These are phyloP conservation scores for Adansonia digitata DNA, from an alignment of 345 rosid species.

Conservation along the genomic window DNA sequence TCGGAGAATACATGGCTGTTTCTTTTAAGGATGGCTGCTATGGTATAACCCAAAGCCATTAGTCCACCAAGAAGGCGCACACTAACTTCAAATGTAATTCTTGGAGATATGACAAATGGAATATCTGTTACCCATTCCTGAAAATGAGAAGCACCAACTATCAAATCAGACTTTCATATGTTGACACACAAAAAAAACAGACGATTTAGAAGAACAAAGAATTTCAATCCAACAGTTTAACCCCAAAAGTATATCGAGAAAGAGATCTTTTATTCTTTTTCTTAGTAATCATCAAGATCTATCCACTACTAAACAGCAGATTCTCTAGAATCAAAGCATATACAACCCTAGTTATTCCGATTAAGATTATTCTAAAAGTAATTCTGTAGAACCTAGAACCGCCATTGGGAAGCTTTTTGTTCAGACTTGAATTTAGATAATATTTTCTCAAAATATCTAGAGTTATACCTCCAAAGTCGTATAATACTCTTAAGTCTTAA, in stretches of 20 bases:
- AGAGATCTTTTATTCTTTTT: not conserved
- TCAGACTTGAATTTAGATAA: not conserved
- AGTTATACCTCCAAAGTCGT: not conserved
- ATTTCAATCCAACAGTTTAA: conserved; percentile 1
- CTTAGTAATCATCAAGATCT: not conserved
- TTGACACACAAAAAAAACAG: not conserved
- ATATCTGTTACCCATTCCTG: conserved; percentile 97
- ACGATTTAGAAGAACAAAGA: not conserved
- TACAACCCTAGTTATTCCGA: not conserved
- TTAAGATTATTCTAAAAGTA: not conserved
- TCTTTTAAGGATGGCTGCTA: conserved; percentile 91
- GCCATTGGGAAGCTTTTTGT: not conserved
- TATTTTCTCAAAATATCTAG: not conserved
- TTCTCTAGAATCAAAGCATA: not conserved
- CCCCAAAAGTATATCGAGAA: not conserved
- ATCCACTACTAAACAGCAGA: not conserved
- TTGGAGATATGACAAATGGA: conserved; percentile 98
- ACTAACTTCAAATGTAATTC: conserved; percentile 96
- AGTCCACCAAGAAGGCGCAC: conserved; percentile 99
- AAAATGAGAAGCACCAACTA: conserved; percentile 15
- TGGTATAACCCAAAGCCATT: conserved; percentile 97
- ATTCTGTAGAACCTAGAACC: not conserved
- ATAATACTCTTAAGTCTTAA: not conserved
- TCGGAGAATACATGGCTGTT: conserved; percentile 83
- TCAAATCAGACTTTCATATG: not conserved